Evolutionary conservation across 2,329 filamentous ascomycete genomes (phyloP).

Genomic region (Tolypocladium amazonense): DNA sequence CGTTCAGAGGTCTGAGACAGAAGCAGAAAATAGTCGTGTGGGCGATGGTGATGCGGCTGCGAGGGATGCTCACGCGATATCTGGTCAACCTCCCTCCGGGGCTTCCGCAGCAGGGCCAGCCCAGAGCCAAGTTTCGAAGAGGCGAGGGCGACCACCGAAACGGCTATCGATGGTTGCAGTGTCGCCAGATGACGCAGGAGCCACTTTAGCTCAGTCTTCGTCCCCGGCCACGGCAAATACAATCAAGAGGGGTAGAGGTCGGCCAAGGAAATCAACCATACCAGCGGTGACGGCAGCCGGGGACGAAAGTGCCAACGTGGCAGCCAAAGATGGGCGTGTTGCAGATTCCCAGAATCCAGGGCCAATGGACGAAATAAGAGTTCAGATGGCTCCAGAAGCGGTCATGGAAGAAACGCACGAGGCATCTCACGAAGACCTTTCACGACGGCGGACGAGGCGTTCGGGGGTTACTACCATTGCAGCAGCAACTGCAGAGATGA

Average conservation of each 20-base stretch:
- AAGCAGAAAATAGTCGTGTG: constrained; percentile 2
- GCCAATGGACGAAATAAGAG: constrained; percentile 8
- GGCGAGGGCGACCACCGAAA: constrained; percentile 21
- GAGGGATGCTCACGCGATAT: constrained; percentile 19
- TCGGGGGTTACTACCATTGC: constrained; percentile 15
- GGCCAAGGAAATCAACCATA: constrained; percentile 12
- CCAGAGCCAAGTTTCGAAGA: constrained; percentile 7
- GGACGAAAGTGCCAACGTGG: neutral
- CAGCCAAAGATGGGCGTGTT: neutral
- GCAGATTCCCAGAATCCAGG: neutral
- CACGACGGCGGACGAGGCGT: constrained; percentile 14
- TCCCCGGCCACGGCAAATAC: constrained; percentile 1
- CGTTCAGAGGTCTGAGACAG: neutral
- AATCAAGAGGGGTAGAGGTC: constrained; percentile 14
- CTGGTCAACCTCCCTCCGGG: constrained; percentile 5
- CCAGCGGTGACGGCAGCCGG: neutral
- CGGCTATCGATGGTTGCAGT: constrained; percentile 6
- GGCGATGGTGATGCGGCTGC: constrained; percentile 29
- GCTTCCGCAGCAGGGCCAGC: neutral
- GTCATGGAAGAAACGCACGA: constrained; percentile 2
- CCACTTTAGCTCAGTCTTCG: neutral
- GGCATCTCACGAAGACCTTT: neutral
- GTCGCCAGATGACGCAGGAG: neutral
- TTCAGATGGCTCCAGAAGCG: constrained; percentile 8
- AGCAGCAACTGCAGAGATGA: constrained; percentile 4